Percentiles rank a stretch among this genome's conserved stretches.
phyloP scores from a whole-genome alignment of 2,329 filamentous ascomycete species.

The Septoria linicola region DNA sequence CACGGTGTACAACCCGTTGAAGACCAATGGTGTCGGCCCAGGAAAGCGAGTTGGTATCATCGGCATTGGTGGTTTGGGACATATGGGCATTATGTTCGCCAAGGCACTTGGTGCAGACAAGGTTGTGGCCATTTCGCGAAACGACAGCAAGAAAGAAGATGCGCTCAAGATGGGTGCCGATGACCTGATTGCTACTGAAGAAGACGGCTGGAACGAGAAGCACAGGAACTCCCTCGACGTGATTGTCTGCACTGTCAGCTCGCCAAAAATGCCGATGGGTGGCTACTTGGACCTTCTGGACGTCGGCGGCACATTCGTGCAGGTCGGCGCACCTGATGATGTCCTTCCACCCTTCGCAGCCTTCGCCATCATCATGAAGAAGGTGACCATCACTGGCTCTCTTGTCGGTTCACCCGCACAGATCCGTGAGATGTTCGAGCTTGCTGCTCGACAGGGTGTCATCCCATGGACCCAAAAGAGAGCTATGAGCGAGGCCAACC shows the following conservation, averaged over 20 bases:
- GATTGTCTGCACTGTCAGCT: constrained; percentile 59
- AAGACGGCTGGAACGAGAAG: constrained; percentile 60
- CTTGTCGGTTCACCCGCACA: constrained; percentile 55
- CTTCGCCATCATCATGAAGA: constrained; percentile 59
- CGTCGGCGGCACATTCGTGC: constrained; percentile 61
- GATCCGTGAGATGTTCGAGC: constrained; percentile 61
- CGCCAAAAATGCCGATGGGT: constrained; percentile 60
- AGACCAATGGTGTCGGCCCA: constrained; percentile 64
- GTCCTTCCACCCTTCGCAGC: constrained; percentile 55
- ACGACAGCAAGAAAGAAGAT: constrained; percentile 58
- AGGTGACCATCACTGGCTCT: constrained; percentile 46
- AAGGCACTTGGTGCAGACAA: constrained; percentile 68
- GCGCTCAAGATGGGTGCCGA: constrained; percentile 63
- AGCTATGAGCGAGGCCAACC: constrained; percentile 59
- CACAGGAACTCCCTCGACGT: constrained; percentile 56
- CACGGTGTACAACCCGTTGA: constrained; percentile 69
- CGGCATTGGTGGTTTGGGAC: constrained; percentile 62
- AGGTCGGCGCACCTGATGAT: constrained; percentile 65
- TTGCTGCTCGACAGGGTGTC: constrained; percentile 59
- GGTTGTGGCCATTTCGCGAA: constrained; percentile 66
- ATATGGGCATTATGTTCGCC: constrained; percentile 70
- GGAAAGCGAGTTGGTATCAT: constrained; percentile 71
- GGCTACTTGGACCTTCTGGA: constrained; percentile 62
- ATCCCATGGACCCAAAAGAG: constrained; percentile 63
- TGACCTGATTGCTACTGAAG: constrained; percentile 56